Conservation (phyloP, 2,329 filamentous ascomycete species). For the Ustilaginoidea virens region DNA sequence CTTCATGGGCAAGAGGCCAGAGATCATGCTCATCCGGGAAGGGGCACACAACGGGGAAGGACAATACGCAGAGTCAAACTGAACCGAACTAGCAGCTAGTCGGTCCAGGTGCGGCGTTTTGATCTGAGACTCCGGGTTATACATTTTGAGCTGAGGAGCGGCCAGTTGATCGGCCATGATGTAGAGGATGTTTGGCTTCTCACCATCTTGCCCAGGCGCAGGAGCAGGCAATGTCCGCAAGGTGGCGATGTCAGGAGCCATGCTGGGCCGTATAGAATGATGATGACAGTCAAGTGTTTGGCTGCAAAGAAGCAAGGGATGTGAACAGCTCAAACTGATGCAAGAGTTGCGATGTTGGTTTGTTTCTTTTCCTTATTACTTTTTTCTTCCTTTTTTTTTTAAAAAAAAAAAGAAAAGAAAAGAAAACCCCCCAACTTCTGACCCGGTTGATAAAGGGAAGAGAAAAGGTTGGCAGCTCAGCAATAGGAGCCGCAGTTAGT, state of each 20-base stretch:
- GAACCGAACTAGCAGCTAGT: constrained; percentile 65
- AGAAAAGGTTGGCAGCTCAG: constrained; percentile 2
- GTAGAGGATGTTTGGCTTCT: constrained; percentile 40
- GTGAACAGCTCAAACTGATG: no score
- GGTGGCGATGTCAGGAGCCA: constrained; percentile 64
- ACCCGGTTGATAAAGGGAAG: no score
- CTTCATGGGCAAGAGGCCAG: constrained; percentile 77
- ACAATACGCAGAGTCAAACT: constrained; percentile 90
- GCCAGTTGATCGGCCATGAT: constrained; percentile 97
- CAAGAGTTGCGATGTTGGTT: background rate
- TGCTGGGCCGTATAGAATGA: no score
- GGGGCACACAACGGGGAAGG: constrained; percentile 86
- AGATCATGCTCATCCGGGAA: constrained; percentile 89
- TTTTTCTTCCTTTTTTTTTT: no score
- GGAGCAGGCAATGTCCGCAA: constrained; percentile 39
- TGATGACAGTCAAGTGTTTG: no score
- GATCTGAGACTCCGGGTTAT: constrained; percentile 78
- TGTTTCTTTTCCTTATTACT: no score
- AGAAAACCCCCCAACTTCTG: no score
- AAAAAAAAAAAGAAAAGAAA: no score
- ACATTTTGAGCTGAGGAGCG: constrained; percentile 79
- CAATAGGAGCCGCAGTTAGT: constrained; percentile 7
- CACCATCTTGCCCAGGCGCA: constrained; percentile 9
- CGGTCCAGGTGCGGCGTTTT: constrained; percentile 82
- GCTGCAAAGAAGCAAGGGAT: no score